Evolutionary conservation across 192 early-diverging fungal species (phyloP).

Genomic region (Lobulomyces angularis): DNA sequence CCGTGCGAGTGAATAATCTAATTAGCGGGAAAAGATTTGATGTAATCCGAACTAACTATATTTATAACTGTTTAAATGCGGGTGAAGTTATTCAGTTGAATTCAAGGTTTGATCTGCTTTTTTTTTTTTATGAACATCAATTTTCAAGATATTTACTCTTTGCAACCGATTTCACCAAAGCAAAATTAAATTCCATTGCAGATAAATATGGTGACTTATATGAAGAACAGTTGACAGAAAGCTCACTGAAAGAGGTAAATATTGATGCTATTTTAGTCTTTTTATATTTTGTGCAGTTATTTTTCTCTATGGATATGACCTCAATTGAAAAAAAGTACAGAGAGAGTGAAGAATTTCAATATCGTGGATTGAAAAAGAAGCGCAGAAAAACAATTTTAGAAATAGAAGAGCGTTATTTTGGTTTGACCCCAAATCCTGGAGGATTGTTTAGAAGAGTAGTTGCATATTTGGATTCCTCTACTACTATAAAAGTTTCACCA

Average conservation of each 20-base stretch:
- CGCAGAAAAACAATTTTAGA: constrained; percentile 12
- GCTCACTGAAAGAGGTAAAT: constrained; percentile 43
- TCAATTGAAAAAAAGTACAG: too few species aligned
- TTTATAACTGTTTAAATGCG: constrained; percentile 45
- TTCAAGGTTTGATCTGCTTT: constrained; percentile 34
- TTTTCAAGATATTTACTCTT: constrained; percentile 47
- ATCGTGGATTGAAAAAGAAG: neutral
- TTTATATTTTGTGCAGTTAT: neutral
- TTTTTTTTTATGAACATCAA: constrained; percentile 4
- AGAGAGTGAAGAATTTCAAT: constrained; percentile 6
- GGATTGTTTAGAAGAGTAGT: constrained; percentile 8
- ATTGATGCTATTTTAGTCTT: constrained; percentile 1
- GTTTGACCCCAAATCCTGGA: constrained; percentile 9
- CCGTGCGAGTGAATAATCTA: constrained; percentile 38
- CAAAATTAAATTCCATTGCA: constrained; percentile 35
- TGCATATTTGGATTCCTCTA: constrained; percentile 17
- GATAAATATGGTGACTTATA: constrained; percentile 63
- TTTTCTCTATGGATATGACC: neutral
- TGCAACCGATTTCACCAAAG: constrained; percentile 33
- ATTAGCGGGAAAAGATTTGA: constrained; percentile 35
- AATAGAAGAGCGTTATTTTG: constrained; percentile 19
- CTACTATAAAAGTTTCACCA: too few species aligned
- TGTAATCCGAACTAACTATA: constrained; percentile 51
- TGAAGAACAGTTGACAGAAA: constrained; percentile 35
- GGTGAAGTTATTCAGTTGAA: constrained; percentile 36